Base-by-base conservation (phyloP, 2,329 filamentous ascomycete genomes). In the Fusarium subtropicale region DNA sequence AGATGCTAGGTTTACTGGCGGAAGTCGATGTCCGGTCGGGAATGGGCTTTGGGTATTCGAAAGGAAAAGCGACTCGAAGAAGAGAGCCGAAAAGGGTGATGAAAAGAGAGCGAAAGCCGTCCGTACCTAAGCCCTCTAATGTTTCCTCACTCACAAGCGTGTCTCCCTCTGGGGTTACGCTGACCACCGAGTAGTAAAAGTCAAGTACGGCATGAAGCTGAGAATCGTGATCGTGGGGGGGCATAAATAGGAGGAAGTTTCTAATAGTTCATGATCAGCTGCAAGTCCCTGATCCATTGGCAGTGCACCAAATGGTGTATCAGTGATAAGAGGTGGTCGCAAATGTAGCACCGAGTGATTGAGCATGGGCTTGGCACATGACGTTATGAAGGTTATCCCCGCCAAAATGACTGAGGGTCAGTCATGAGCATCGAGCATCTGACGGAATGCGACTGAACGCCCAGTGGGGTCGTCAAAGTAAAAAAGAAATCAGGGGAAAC, bases 211-310 rank as follows among this genome's bases (percentile, higher is more conserved):
- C 90, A 76, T 90, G 89, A 45, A 99, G 86, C 69, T 91, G 91
- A 26, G 91, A 89, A 59, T 87, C 86, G 71, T 89, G 84, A 68
- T 90, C 86, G 64, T 82, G 76, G 62, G 83, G 83, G 22, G 89
- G 89, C 82, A 98, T 91, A 81, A 98, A 98, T 45, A 98, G 88
- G 28, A 98, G 86, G 79, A 98, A 99, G 80, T 98, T 91, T 79
- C 94, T 97, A 54, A 51, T 28, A 24, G 57, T 53, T 46, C 64
- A 70, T 69, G 53, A 67, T 75, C 71, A 76, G 75, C 68, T 61
- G 61, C 45, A 24, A 46, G 34, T 56, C 52, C 60, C 34, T 46
- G 36, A 64, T 24, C 52, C 22, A 47, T 55, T 41, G 42, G 44
- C 31, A 54, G 50, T 33, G 59, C 36, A 45, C 33, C 28, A 46